Base-by-base conservation (phyloP, 2,329 filamentous ascomycete species). In the Monilinia laxa region DNA sequence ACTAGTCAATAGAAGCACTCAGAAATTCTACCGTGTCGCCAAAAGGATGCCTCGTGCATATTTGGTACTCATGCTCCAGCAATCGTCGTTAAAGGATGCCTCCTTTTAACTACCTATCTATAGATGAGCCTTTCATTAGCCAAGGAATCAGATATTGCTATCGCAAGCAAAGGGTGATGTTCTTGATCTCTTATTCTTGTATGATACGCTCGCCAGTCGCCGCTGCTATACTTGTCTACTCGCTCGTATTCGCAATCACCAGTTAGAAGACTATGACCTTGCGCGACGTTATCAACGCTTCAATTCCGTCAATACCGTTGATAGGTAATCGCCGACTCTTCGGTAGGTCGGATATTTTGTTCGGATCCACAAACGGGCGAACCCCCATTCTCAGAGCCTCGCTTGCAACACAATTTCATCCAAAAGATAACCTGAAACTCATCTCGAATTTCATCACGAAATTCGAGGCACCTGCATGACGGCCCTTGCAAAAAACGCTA, bases 381-480 rank as follows among this genome's bases (percentile, higher is more conserved):
- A 4, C 51, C 31, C n/a, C 58, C 45, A 62, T 25, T 52, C 25
- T 51, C 28, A 23, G 20, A 51, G 45, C 14, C 16, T 60, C 57
- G 28, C 20, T 60, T 60, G 57, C 14, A 51, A 60, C 14, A 51
- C 2, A 20, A 25, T 35, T 62, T 51, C 45, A 51, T 38, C 20
- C 45, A 9, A 20, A 25, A 42, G 12, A 42, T 11, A 20, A 51
- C 9, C 20, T 60, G 28, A 23, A 60, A 60, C 57, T 18, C 28
- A 35, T 51, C 28, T 1, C 42, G 28, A 38, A 59, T 59, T 35
- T 60, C 57, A 35, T 51, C 57, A 51, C 45, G 45, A 60, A 51
- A 60, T 20, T 49, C 4, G 4, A 59, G n/a, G 45, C 28, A 35
- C 28, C 57, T 60, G 57, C 57, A 51, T 60, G 20, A 20, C n/a